Percentiles rank a stretch among this genome's conserved stretches.
phyloP scores from a whole-genome alignment of 2,329 filamentous ascomycete species.

The Cladorrhinum sp. region DNA sequence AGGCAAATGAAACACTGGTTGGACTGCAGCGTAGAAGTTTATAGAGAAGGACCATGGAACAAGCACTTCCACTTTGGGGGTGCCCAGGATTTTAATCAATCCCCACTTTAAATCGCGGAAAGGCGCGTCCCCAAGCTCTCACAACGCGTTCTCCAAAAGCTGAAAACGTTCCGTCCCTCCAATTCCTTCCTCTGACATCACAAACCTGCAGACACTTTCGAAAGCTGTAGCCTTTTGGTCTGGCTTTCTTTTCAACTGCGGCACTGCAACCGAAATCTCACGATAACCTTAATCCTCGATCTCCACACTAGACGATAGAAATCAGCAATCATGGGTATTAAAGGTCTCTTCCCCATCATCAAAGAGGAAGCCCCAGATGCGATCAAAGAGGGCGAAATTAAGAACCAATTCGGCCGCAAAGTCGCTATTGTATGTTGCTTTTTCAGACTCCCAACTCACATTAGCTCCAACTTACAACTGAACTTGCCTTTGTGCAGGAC shows the following conservation, averaged over 20 bases:
- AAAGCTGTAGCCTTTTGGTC: background rate
- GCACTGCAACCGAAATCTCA: background rate
- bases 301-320: background rate
- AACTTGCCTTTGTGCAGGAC: slow-evolving; percentile 37
- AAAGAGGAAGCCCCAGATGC: slow-evolving; percentile 93
- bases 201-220: background rate
- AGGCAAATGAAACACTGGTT: background rate
- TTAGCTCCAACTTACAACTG: background rate
- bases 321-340: slow-evolving; percentile 56
- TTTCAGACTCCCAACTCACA: background rate
- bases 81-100: slow-evolving; percentile 32
- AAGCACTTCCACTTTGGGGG: too few relatives aligned
- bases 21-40: background rate
- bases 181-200: slow-evolving; percentile 16
- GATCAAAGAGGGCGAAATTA: slow-evolving; percentile 96
- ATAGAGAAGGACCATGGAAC: too few relatives aligned
- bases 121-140: slow-evolving; percentile 13
- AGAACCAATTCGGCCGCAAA: slow-evolving; percentile 97
- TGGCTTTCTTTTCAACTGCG: slow-evolving; percentile 53
- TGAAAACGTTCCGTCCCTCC: background rate
- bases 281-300: background rate
- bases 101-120: slow-evolving; percentile 14
- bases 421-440: slow-evolving; percentile 78
- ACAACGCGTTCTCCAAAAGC: slow-evolving; percentile 8
- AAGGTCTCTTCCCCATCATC: slow-evolving; percentile 76